These are phyloP conservation scores for Cladosporium austrohemisphaericum DNA, from an alignment of 2,329 filamentous ascomycete species.

Conservation along the genomic window DNA sequence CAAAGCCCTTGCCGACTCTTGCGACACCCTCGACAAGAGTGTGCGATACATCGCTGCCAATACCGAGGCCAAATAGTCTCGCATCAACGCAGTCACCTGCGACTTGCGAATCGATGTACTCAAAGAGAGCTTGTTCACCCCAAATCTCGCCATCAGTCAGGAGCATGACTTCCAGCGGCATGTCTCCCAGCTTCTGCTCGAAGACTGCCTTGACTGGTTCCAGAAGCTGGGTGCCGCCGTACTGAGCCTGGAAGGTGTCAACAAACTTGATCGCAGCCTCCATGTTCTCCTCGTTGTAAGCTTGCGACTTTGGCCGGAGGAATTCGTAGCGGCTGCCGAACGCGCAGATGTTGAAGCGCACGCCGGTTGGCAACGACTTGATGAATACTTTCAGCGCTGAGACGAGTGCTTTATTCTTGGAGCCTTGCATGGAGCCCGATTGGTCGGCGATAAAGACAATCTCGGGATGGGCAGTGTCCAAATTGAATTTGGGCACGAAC, in stretches of 20 bases:
- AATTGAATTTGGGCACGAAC: constrained; percentile 65
- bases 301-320: constrained; percentile 47
- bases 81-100: constrained; percentile 41
- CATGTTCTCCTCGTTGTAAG: constrained; percentile 46
- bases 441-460: constrained; percentile 71
- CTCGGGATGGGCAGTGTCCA: constrained; percentile 56
- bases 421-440: constrained; percentile 60
- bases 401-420: constrained; percentile 52
- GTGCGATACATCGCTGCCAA: constrained; percentile 53
- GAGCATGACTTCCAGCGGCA: constrained; percentile 52
- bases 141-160: constrained; percentile 56
- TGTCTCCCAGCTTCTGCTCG: constrained; percentile 42
- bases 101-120: constrained; percentile 45
- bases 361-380: constrained; percentile 60
- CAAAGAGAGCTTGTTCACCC: constrained; percentile 47
- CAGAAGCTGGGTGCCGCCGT: constrained; percentile 55
- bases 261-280: constrained; percentile 44
- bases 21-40: constrained; percentile 58
- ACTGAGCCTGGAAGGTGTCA: constrained; percentile 41
- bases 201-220: constrained; percentile 47
- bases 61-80: constrained; percentile 56
- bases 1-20: constrained; percentile 54
- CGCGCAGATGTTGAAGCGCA: constrained; percentile 67
- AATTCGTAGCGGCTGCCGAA: constrained; percentile 53
- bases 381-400: constrained; percentile 60